A percentile compares a stretch with the other conserved stretches of the same genome.
phyloP scores from a whole-genome alignment of 2,329 filamentous ascomycete genomes.

The Verticillium nonalfalfae region DNA sequence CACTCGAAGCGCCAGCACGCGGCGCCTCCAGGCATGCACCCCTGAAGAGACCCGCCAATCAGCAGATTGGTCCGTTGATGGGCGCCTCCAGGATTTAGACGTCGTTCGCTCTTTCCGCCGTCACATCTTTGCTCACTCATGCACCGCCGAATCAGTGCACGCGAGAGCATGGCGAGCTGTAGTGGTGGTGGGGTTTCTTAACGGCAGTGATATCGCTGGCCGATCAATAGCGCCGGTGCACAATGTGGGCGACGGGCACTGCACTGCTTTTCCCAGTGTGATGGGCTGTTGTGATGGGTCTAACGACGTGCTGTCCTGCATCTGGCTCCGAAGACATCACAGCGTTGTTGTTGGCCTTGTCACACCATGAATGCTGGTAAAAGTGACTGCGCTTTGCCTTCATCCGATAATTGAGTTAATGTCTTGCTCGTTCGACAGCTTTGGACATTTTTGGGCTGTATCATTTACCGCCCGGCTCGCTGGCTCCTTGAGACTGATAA shows the following conservation, averaged over 20 bases:
- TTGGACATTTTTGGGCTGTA: neutral
- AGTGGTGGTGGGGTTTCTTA: neutral
- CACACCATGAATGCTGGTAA: neutral
- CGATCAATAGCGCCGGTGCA: neutral
- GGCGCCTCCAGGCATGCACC: conserved; percentile 10
- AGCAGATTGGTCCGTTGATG: conserved; percentile 1
- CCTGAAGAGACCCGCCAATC: conserved; percentile 9
- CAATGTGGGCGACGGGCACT: neutral
- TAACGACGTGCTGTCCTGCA: neutral
- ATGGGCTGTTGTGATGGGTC: neutral
- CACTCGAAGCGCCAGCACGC: conserved; percentile 12
- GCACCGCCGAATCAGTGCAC: neutral
- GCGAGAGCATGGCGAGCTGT: neutral
- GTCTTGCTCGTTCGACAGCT: no score
- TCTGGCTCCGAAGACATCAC: neutral
- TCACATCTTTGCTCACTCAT: neutral
- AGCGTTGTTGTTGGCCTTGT: neutral
- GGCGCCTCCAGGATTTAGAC: conserved; percentile 6
- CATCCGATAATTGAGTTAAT: neutral
- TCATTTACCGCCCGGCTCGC: neutral
- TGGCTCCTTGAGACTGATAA: neutral
- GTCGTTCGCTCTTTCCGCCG: neutral
- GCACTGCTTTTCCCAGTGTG: neutral
- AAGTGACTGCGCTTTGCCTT: neutral
- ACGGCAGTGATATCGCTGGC: neutral